phyloP scores from a whole-genome alignment of 2,329 filamentous ascomycete genomes.

The Xylaria hypoxylon region DNA sequence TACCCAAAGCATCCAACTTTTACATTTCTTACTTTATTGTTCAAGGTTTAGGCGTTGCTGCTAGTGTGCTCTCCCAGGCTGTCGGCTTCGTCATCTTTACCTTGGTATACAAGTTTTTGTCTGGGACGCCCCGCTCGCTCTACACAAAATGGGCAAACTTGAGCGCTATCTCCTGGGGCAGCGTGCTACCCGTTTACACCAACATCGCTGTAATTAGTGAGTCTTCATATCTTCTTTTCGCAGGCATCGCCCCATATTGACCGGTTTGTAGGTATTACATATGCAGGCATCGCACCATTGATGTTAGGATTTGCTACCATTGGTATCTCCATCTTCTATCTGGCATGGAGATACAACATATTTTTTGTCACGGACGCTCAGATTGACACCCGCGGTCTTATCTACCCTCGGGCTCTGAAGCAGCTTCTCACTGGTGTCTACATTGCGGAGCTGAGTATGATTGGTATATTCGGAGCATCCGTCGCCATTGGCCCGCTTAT shows the following conservation, averaged over 20 bases:
- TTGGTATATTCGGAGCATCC: constrained; percentile 83
- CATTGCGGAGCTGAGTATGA: constrained; percentile 82
- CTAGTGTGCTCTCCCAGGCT: constrained; percentile 77
- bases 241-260: constrained; percentile 35
- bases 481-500: constrained; percentile 75
- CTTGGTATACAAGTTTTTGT: constrained; percentile 77
- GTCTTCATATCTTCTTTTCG: constrained; percentile 47
- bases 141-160: constrained; percentile 82
- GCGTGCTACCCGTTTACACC: constrained; percentile 82
- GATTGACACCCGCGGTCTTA: constrained; percentile 88
- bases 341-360: constrained; percentile 91
- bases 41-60: constrained; percentile 84
- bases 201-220: constrained; percentile 82
- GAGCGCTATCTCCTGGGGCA: constrained; percentile 83
- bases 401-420: constrained; percentile 88
- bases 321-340: constrained; percentile 83
- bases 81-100: constrained; percentile 79
- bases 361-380: constrained; percentile 85
- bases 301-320: constrained; percentile 84
- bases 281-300: constrained; percentile 87
- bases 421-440: constrained; percentile 89
- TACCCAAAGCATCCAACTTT: constrained; percentile 91
- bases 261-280: constrained; percentile 74
- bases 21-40: constrained; percentile 96
- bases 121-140: constrained; percentile 82